Evolutionary conservation across 495 filamentous ascomycete genomes (phyloP).

Genomic region (Penicillium pancosmium): DNA sequence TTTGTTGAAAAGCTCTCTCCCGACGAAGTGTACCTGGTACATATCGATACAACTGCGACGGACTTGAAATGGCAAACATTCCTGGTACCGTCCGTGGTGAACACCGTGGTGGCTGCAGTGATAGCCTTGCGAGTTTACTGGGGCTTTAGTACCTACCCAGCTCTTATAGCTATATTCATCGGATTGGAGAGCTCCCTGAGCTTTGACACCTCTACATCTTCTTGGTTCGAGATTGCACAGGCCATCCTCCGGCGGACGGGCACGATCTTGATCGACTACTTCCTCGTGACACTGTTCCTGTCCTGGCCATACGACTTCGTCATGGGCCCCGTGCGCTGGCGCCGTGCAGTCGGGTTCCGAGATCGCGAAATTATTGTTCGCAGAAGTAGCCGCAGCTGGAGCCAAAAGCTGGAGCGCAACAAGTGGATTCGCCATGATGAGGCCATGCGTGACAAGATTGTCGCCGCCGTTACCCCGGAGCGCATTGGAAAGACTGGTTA

Average conservation of each 20-base stretch:
- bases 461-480: constrained; percentile 65
- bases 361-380: constrained; percentile 75
- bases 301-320: constrained; percentile 79
- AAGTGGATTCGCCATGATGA: constrained; percentile 51
- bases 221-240: constrained; percentile 50
- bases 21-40: constrained; percentile 73
- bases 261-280: constrained; percentile 70
- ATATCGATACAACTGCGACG: constrained; percentile 67
- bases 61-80: constrained; percentile 78
- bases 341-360: constrained; percentile 68
- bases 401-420: constrained; percentile 40
- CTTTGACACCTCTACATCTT: constrained; percentile 54
- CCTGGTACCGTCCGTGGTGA: constrained; percentile 69
- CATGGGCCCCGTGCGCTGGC: constrained; percentile 66
- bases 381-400: constrained; percentile 54
- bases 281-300: constrained; percentile 67
- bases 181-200: constrained; percentile 62
- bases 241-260: constrained; percentile 56
- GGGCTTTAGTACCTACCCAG: constrained; percentile 67
- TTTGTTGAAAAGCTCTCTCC: constrained; percentile 63
- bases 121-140: constrained; percentile 63
- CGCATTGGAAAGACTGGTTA: constrained; percentile 76
- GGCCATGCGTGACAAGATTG: constrained; percentile 50
- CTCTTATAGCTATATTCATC: constrained; percentile 59
- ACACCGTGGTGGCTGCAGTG: constrained; percentile 58